Percentiles rank a stretch among this genome's conserved stretches.
phyloP scores from a whole-genome alignment of 2,329 filamentous ascomycete species.

The Botrytis sinoallii region DNA sequence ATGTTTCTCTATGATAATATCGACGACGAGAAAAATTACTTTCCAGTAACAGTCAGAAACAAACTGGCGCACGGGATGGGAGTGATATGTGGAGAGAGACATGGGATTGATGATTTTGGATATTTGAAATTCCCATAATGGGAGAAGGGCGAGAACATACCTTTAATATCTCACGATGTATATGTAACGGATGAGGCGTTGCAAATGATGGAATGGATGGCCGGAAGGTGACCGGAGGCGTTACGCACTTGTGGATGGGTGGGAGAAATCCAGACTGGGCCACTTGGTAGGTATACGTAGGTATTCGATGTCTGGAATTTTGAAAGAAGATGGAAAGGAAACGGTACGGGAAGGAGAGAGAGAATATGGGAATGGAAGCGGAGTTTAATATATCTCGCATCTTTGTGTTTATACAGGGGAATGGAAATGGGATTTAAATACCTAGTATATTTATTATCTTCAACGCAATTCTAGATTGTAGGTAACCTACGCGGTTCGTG shows the following conservation, averaged over 20 bases:
- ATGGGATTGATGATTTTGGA: neutral
- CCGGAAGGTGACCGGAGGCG: neutral
- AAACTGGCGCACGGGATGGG: neutral
- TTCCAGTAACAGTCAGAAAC: constrained; percentile 12
- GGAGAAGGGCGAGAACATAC: neutral
- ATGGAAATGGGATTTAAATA: too few relatives aligned
- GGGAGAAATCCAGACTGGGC: neutral
- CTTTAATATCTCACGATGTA: neutral
- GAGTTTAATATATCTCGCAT: too few relatives aligned
- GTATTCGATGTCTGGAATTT: neutral
- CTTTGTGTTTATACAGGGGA: too few relatives aligned
- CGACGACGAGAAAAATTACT: constrained; percentile 1
- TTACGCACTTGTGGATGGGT: neutral
- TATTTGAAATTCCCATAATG: neutral
- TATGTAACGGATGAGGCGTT: neutral
- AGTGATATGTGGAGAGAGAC: neutral
- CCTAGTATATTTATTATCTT: neutral
- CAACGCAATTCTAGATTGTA: neutral
- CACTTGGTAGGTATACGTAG: too few relatives aligned
- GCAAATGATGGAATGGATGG: neutral
- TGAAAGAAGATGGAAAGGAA: neutral
- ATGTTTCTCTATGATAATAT: neutral
- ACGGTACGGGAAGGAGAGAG: neutral
- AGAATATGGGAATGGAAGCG: too few relatives aligned
- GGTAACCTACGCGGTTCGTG: neutral